Conservation (phyloP, 345 rosid species). For the Salix purpurea region DNA sequence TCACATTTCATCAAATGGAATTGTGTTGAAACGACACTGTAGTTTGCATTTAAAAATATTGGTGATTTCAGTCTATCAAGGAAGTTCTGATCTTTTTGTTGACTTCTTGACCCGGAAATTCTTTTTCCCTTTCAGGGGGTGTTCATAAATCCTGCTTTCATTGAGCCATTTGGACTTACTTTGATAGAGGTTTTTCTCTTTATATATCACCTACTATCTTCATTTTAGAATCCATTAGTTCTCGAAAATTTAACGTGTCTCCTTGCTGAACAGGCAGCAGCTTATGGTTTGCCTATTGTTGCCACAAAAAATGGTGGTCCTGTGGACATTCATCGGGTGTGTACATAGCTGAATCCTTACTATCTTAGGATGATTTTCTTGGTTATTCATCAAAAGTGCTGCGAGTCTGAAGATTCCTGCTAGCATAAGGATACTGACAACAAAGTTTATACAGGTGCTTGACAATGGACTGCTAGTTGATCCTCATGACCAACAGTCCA, state of each 20-base stretch:
- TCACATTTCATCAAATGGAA: neutral
- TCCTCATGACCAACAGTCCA: conserved; percentile 25
- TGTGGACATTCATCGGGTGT: conserved; percentile 84
- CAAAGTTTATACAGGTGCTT: conserved; percentile 19
- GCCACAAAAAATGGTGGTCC: conserved; percentile 99
- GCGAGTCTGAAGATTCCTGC: neutral
- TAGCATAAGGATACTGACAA: neutral
- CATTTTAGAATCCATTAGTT: neutral
- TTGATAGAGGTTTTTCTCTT: conserved; percentile 68
- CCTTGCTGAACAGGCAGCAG: conserved; percentile 76
- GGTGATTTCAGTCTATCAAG: too few relatives aligned
- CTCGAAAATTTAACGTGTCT: neutral
- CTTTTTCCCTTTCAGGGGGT: conserved; percentile 58
- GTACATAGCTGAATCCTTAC: conserved; percentile 7
- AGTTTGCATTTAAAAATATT: too few relatives aligned
- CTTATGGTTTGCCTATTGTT: conserved; percentile 88
- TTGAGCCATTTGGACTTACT: conserved; percentile 96
- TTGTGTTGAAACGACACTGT: neutral
- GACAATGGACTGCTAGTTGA: conserved; percentile 27
- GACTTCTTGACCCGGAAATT: too few relatives aligned
- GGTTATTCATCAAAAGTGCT: neutral
- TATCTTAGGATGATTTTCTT: conserved; percentile 6
- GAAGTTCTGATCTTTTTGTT: too few relatives aligned
- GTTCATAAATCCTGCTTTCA: conserved; percentile 95
- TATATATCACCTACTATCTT: neutral